phyloP scores from a whole-genome alignment of 73 alveolate species.

The Tetrahymena elliotti region DNA sequence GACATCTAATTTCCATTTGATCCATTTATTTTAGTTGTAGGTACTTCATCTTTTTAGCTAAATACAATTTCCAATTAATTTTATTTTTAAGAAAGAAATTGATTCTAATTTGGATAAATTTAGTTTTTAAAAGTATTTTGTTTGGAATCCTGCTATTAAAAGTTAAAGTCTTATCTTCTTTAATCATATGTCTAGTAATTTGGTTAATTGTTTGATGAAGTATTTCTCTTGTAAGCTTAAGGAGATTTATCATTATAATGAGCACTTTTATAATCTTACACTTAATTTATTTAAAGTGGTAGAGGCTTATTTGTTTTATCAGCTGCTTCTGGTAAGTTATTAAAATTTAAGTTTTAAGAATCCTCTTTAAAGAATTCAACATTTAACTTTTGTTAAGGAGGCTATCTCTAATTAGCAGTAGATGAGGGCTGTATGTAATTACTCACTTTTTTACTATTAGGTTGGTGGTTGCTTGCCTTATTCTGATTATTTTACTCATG shows the following conservation, averaged over 20 bases:
- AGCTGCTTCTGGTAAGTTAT: neutral
- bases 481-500: neutral
- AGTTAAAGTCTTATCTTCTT: neutral
- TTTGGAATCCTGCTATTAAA: neutral
- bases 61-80: neutral
- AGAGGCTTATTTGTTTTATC: neutral
- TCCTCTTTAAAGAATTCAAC: neutral
- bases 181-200: neutral
- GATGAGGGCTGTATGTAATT: neutral
- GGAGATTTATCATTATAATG: neutral
- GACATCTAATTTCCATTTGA: neutral
- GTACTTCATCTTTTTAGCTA: neutral
- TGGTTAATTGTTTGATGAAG: neutral
- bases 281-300: neutral
- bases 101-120: neutral
- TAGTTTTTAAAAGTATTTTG: neutral
- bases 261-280: neutral
- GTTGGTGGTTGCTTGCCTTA: neutral
- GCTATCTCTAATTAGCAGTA: neutral
- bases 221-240: neutral
- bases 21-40: neutral
- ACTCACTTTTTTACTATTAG: neutral
- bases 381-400: neutral
- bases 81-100: neutral
- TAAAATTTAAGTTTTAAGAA: neutral